These are phyloP conservation scores for Cephaloascus albidus DNA, from an alignment of 805 yeast species.

Conservation along the genomic window DNA sequence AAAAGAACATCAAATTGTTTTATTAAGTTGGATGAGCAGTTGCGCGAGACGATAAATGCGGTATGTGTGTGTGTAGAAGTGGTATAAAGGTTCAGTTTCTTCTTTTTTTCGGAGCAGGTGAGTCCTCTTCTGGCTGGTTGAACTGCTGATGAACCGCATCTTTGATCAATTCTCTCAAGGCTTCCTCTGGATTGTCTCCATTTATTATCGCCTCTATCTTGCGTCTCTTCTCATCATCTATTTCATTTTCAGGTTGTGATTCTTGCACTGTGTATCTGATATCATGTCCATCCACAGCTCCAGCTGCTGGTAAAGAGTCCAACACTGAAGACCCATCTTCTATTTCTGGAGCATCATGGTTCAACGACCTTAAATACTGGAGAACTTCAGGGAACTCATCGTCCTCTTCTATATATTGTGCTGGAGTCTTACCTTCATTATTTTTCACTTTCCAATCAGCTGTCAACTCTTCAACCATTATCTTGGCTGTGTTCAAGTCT, in stretches of 20 bases:
- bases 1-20: no score
- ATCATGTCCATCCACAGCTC: slow-evolving; percentile 33
- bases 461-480: slow-evolving; percentile 54
- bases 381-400: slow-evolving; percentile 77
- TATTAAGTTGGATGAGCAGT: no score
- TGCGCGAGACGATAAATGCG: no score
- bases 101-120: slow-evolving; percentile 25
- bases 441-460: slow-evolving; percentile 63
- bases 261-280: slow-evolving; percentile 50
- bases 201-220: slow-evolving; percentile 62
- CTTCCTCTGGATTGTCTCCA: slow-evolving; percentile 77
- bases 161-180: slow-evolving; percentile 56
- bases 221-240: slow-evolving; percentile 46
- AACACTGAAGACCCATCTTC: slow-evolving; percentile 4
- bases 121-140: slow-evolving; percentile 9
- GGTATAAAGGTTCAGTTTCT: slow-evolving; percentile 7
- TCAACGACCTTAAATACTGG: slow-evolving; percentile 43
- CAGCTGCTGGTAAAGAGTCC: slow-evolving; percentile 14
- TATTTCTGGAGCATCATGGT: slow-evolving; percentile 17
- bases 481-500: slow-evolving; percentile 51
- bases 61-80: no score
- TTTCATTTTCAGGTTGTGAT: slow-evolving; percentile 25
- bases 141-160: slow-evolving; percentile 56
- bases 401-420: slow-evolving; percentile 71
- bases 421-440: slow-evolving; percentile 66